Evolutionary conservation across 306 rosid genomes (phyloP), one percentile per base, ranked within the genome.

Genomic region (Acacia melanoxylon): DNA sequence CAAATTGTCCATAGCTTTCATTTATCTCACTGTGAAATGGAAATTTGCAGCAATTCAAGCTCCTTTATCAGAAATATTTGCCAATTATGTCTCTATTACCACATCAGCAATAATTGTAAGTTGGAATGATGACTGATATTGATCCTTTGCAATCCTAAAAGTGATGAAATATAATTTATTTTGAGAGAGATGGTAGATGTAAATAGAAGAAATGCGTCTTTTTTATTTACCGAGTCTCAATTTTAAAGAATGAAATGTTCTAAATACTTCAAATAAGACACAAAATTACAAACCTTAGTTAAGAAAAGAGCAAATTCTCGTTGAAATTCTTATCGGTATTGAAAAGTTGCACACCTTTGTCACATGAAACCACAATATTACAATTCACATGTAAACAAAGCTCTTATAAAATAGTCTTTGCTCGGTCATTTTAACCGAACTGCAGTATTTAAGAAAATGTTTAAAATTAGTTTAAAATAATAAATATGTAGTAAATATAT

Each of bases 21-120:
- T 51, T 61, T 27, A 29, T 76, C 44, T 25, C 12, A 24, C 44
- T 35, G 75, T n/a, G 52, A 84, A 45, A 85, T 45, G 46, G 65
- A 29, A 31, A 73, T 45, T 44, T 58, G 13, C 59, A 37, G 49
- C 45, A 54, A 56, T 25, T 42, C 63, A 65, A 56, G 49, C 31
- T 42, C n/a, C 33, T 52, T 20, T 19, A 54, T 12, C 65, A 56
- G 62, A 54, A 22, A 15, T 8, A 54, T 48, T 33, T 27, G 35
- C 46, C 20, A n/a, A 11, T 20, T 11, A 35, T 19, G 68, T 25
- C 17, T 46, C 52, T 46, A 46, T 46, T 46, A 14, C 66, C 66
- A 59, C 42, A 65, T 65, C 69, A 65, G 40, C 10, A 31, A 66
- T 66, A 33, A 37, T 62, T 62, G 8, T 11, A 27, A 62, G 44